Conservation (phyloP, 495 filamentous ascomycete genomes). For the Parmelia sp. region DNA sequence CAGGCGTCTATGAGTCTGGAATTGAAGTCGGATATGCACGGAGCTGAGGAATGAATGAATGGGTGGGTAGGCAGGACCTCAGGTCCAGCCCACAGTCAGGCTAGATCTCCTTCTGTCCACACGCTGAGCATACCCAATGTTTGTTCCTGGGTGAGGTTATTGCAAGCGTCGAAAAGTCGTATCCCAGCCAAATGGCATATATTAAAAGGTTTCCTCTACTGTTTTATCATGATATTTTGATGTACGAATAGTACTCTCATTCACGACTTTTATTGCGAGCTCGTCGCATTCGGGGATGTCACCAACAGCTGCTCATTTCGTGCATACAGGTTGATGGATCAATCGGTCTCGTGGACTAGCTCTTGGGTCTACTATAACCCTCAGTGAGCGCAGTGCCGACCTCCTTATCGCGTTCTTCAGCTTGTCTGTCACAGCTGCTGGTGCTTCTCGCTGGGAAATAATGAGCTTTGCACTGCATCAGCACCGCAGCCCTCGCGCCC, state of each 20-base stretch:
- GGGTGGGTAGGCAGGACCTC: neutral
- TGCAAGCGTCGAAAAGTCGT: too few species aligned
- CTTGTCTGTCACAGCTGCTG: slow-evolving; percentile 35
- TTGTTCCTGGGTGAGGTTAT: too few species aligned
- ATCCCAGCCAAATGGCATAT: too few species aligned
- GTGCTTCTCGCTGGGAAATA: slow-evolving; percentile 37
- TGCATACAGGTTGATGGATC: slow-evolving; percentile 38
- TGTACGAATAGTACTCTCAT: neutral
- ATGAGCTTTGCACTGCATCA: slow-evolving; percentile 37
- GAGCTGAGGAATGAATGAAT: neutral
- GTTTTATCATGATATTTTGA: neutral
- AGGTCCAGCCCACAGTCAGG: neutral
- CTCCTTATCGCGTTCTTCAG: slow-evolving; percentile 39
- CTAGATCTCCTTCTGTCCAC: neutral
- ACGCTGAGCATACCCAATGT: too few species aligned
- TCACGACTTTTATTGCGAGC: neutral
- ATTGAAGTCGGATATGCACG: neutral
- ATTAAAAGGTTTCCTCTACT: neutral
- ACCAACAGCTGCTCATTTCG: slow-evolving; percentile 15
- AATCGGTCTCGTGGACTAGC: slow-evolving; percentile 37
- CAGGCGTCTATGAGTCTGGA: neutral
- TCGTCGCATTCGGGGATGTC: slow-evolving; percentile 13
- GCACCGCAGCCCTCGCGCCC: slow-evolving; percentile 17
- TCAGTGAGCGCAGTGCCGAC: slow-evolving; percentile 31
- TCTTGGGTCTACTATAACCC: slow-evolving; percentile 38